These are phyloP conservation scores for Arxiozyma bovina DNA, from an alignment of 1,139 yeast genomes.

Conservation along the genomic window DNA sequence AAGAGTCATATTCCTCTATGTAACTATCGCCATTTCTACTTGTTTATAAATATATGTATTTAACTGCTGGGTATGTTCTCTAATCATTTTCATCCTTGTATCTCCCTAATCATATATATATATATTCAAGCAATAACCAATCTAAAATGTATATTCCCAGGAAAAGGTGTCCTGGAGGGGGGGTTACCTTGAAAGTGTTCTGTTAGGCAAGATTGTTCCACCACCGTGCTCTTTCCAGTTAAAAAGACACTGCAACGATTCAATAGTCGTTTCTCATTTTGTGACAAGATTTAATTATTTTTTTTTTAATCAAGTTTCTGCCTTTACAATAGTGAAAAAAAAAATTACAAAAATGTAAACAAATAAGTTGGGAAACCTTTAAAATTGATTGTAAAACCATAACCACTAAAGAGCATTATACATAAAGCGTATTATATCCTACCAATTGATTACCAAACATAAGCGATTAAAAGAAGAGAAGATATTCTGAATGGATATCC, in stretches of 20 bases:
- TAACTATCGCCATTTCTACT: background rate
- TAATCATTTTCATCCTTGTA: background rate
- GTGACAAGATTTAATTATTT: background rate
- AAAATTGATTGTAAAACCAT: too few relatives aligned
- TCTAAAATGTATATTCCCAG: background rate
- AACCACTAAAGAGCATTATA: background rate
- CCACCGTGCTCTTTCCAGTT: too few relatives aligned
- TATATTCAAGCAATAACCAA: too few relatives aligned
- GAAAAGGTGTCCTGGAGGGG: too few relatives aligned
- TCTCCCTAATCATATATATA: background rate
- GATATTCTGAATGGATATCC: conserved; percentile 2
- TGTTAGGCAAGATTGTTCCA: too few relatives aligned
- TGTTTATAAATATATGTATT: background rate
- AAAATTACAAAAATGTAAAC: background rate
- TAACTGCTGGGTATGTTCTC: background rate
- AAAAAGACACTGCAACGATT: too few relatives aligned
- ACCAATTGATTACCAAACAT: background rate
- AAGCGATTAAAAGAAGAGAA: background rate
- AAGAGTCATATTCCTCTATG: conserved; percentile 1
- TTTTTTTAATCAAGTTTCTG: too few relatives aligned
- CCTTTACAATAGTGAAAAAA: background rate
- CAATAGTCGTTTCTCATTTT: too few relatives aligned
- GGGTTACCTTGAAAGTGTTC: too few relatives aligned
- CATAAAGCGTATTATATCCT: too few relatives aligned
- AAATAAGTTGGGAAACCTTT: too few relatives aligned